phyloP scores from a whole-genome alignment of 2,329 filamentous ascomycete genomes.

The Penicillium sp. region DNA sequence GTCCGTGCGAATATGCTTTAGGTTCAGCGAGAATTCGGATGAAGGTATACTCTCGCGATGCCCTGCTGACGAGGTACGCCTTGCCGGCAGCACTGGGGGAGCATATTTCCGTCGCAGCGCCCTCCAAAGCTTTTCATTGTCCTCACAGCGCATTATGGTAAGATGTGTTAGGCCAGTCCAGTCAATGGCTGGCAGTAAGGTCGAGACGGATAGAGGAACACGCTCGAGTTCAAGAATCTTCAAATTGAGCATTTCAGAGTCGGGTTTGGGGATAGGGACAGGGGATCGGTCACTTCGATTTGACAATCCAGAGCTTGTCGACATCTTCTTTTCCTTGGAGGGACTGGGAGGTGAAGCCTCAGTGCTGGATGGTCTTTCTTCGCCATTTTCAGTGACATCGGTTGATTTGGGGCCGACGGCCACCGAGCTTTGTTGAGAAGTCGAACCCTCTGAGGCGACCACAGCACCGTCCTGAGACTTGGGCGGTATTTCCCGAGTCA shows the following conservation, averaged over 20 bases:
- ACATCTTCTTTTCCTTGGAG: not conserved
- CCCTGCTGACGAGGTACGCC: slow-evolving; percentile 10
- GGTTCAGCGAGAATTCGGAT: slow-evolving; percentile 62
- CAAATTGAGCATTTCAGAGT: slow-evolving; percentile 58
- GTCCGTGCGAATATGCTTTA: slow-evolving; percentile 77
- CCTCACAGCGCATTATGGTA: slow-evolving; percentile 72
- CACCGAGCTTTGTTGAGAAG: not conserved
- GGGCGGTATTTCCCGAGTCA: slow-evolving; percentile 18
- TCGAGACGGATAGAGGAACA: slow-evolving; percentile 69
- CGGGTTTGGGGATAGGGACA: slow-evolving; percentile 15
- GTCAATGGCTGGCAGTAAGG: slow-evolving; percentile 71
- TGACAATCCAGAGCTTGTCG: not conserved
- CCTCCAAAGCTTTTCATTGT: slow-evolving; percentile 76
- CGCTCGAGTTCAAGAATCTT: slow-evolving; percentile 75
- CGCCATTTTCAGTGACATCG: not conserved
- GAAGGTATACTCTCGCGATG: slow-evolving; percentile 1
- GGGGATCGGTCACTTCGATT: slow-evolving; percentile 4
- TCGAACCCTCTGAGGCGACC: not conserved
- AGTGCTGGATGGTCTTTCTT: not conserved
- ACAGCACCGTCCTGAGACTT: slow-evolving; percentile 6
- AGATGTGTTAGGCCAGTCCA: slow-evolving; percentile 72
- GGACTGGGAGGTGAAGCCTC: not conserved
- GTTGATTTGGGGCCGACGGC: not conserved
- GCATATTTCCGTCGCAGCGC: slow-evolving; percentile 65
- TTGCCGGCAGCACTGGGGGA: slow-evolving; percentile 37